Evolutionary conservation across 2,329 filamentous ascomycete genomes (phyloP).

Genomic region (Trichoderma arundinaceum): DNA sequence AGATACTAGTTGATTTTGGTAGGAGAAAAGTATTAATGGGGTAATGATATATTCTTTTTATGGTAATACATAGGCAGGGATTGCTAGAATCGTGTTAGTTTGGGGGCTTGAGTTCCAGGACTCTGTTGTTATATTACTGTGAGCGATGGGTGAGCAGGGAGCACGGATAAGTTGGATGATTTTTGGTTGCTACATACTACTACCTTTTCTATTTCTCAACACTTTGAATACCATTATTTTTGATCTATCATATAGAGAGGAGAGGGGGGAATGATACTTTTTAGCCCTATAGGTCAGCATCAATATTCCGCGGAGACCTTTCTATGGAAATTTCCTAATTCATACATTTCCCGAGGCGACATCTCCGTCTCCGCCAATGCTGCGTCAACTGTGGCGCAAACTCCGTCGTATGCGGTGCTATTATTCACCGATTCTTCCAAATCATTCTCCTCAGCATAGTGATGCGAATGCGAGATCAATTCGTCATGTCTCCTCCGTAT

Average conservation of each 20-base stretch:
- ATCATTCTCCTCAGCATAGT: too few species aligned
- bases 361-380: background rate
- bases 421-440: background rate
- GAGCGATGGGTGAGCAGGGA: background rate
- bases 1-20: background rate
- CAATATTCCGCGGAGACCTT: background rate
- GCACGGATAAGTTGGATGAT: background rate
- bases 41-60: background rate
- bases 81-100: background rate
- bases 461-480: background rate
- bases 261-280: background rate
- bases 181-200: background rate
- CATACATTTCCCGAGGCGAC: too few species aligned
- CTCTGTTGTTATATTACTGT: background rate
- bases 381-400: constrained; percentile 2
- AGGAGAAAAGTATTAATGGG: background rate
- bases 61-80: background rate
- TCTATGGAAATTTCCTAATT: background rate
- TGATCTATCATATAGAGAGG: background rate
- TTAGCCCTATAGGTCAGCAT: background rate
- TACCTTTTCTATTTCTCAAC: background rate
- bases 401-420: background rate
- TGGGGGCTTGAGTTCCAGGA: background rate
- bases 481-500: background rate
- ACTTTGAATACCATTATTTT: background rate